Evolutionary conservation across 164 flowering plant species (phyloP).

Genomic region (Macadamia tetraphylla): DNA sequence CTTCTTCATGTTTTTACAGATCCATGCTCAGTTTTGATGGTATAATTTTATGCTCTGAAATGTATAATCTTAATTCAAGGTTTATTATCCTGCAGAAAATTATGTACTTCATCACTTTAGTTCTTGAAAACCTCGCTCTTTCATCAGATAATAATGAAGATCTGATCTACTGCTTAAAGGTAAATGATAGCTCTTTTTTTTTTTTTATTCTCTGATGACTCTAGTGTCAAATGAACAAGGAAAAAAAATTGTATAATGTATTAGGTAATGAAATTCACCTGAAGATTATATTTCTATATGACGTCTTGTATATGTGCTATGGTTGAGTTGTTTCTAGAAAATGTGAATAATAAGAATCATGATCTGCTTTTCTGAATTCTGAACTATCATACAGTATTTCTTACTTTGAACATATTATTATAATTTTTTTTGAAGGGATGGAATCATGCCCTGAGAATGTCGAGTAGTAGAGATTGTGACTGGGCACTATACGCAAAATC

Average conservation of each 20-base stretch:
- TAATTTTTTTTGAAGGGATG: slow-evolving; percentile 54
- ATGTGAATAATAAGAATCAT: too few relatives aligned
- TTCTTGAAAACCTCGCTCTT: slow-evolving; percentile 84
- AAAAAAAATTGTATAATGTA: too few relatives aligned
- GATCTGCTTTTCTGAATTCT: too few relatives aligned
- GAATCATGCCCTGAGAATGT: slow-evolving; percentile 59
- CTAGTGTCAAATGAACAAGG: too few relatives aligned
- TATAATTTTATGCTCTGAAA: background rate
- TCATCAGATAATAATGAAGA: slow-evolving; percentile 91
- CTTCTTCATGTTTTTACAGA: background rate
- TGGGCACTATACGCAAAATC: slow-evolving; percentile 97
- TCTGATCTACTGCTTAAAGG: slow-evolving; percentile 92
- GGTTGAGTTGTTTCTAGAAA: too few relatives aligned
- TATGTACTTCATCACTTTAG: slow-evolving; percentile 74
- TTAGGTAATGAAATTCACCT: too few relatives aligned
- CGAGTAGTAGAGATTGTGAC: slow-evolving; percentile 37
- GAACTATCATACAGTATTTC: too few relatives aligned
- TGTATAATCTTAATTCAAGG: background rate
- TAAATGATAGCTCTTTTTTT: slow-evolving; percentile 14
- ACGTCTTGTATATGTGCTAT: too few relatives aligned
- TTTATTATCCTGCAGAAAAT: slow-evolving; percentile 69
- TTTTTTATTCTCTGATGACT: too few relatives aligned
- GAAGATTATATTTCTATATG: too few relatives aligned
- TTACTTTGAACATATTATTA: too few relatives aligned
- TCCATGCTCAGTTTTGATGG: background rate